A percentile compares a stretch with the other conserved stretches of the same genome.
phyloP scores from a whole-genome alignment of 2,329 filamentous ascomycete species.

The Aspergillus floridensis region DNA sequence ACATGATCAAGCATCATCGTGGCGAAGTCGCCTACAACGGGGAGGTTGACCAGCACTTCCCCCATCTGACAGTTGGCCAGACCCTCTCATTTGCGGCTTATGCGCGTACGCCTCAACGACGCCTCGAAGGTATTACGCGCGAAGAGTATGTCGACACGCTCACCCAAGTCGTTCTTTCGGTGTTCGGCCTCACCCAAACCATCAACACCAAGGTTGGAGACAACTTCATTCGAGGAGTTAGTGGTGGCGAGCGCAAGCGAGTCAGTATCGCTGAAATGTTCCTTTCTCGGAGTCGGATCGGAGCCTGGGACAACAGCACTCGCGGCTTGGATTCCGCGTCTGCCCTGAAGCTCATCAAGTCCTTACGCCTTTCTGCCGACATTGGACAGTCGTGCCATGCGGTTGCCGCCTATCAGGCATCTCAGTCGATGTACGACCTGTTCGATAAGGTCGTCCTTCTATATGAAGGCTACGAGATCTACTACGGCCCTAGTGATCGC shows the following conservation, averaged over 20 bases:
- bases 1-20: constrained; percentile 13
- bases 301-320: constrained; percentile 43
- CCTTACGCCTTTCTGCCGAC: constrained; percentile 30
- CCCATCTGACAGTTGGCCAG: constrained; percentile 69
- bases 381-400: constrained; percentile 10
- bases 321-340: constrained; percentile 45
- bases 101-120: constrained; percentile 37
- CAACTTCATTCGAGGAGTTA: constrained; percentile 16
- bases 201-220: constrained; percentile 15
- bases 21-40: constrained; percentile 80
- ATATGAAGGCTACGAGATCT: constrained; percentile 74
- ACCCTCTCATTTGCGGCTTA: constrained; percentile 71
- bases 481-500: constrained; percentile 60
- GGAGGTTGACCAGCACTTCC: constrained; percentile 76
- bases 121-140: constrained; percentile 7
- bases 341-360: constrained; percentile 52
- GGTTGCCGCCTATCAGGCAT: constrained; percentile 62
- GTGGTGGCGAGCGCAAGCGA: constrained; percentile 48
- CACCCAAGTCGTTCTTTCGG: constrained; percentile 7
- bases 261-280: constrained; percentile 42
- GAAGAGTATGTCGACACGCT: constrained; percentile 5
- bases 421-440: constrained; percentile 51
- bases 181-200: constrained; percentile 13
- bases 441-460: constrained; percentile 73
- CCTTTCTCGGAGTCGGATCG: constrained; percentile 8